Evolutionary conservation across 208 protist species (phyloP).

Genomic region (Lotmaria passim): DNA sequence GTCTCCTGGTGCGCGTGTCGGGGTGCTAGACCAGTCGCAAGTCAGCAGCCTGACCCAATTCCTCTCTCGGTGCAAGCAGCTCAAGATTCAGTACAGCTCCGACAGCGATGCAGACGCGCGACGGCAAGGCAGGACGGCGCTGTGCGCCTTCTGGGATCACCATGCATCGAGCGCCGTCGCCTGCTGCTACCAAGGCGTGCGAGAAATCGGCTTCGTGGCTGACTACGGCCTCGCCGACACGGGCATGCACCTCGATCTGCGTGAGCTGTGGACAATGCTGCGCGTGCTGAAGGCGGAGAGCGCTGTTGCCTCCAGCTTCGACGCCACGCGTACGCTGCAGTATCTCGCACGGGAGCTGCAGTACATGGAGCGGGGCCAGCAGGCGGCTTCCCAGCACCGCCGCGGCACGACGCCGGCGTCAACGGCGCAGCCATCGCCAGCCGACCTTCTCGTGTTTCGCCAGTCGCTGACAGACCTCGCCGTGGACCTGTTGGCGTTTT

Average conservation of each 20-base stretch:
- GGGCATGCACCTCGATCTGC: conserved; percentile 49
- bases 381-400: not conserved
- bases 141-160: conserved; percentile 61
- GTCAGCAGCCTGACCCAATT: conserved; percentile 67
- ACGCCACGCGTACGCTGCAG: conserved; percentile 57
- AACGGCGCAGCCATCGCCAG: not conserved
- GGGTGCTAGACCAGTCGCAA: not conserved
- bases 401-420: not conserved
- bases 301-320: conserved; percentile 42
- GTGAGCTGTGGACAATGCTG: conserved; percentile 40
- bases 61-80: conserved; percentile 53
- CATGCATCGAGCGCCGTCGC: conserved; percentile 60
- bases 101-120: conserved; percentile 38
- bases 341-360: conserved; percentile 70
- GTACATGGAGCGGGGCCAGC: conserved; percentile 30
- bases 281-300: conserved; percentile 37
- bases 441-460: conserved; percentile 35
- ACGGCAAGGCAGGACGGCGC: conserved; percentile 34
- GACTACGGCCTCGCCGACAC: conserved; percentile 66
- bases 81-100: conserved; percentile 48
- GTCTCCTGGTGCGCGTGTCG: no score
- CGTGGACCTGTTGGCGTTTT: conserved; percentile 63
- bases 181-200: conserved; percentile 57
- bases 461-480: conserved; percentile 52
- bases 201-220: conserved; percentile 75